Conservation (phyloP, 805 yeast species). For the Tetrapisispora taiwanensis region DNA sequence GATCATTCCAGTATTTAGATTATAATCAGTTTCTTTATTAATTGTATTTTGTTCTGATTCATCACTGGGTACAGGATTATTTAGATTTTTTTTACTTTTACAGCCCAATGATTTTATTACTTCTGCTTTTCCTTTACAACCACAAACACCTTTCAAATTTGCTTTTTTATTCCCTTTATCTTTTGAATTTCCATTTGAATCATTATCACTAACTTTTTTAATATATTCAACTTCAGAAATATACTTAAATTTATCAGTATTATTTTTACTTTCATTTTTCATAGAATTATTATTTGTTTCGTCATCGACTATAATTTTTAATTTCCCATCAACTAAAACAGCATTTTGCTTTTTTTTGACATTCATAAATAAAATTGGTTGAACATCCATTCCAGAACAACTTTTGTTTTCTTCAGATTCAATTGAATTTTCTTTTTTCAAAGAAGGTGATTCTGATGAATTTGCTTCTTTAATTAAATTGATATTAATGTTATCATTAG, state of each 20-base stretch:
- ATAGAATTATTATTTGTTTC: background rate
- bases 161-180: no score
- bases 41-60: no score
- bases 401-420: slow-evolving; percentile 1
- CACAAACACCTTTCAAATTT: background rate
- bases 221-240: slow-evolving; percentile 23
- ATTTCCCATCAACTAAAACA: slow-evolving; percentile 20
- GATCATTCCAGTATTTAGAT: no score
- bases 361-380: slow-evolving; percentile 23
- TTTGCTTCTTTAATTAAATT: no score
- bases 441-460: no score
- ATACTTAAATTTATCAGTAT: slow-evolving; percentile 5
- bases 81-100: background rate
- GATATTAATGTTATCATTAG: no score
- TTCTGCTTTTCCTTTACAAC: slow-evolving; percentile 1
- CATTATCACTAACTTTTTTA: slow-evolving; percentile 8
- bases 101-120: background rate
- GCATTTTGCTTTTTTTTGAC: slow-evolving; percentile 23
- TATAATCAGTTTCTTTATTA: no score
- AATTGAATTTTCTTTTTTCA: no score
- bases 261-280: background rate
- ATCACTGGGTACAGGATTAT: background rate
- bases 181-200: no score
- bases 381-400: slow-evolving; percentile 20
- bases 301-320: slow-evolving; percentile 19